Base-by-base conservation (phyloP, 371 early-diverging fungal genomes). In the Lichtheimia ramosa region DNA sequence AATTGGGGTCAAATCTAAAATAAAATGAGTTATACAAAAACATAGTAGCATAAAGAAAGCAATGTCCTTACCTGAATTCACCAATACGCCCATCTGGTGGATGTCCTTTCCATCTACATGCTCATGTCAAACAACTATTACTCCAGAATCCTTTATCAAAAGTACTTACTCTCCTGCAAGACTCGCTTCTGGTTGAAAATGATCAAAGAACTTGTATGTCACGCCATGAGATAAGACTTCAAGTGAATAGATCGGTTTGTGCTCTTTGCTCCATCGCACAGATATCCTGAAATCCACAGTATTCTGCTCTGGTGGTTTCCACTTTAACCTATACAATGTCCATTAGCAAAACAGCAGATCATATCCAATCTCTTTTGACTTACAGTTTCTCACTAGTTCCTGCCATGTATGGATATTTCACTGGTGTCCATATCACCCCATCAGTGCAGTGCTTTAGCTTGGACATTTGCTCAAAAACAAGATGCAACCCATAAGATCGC, bases 351-450 rank as follows among this genome's bases (percentile, higher is more conserved):
- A 34, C 34, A 8, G 6, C 34, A 34, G 2, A 8, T 2, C 5
- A 8, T 34, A 34, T 8, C 5, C 34, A 8, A 34, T 10, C 6
- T 34, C 34, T 10, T 34, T 27, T 8, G 3, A 55, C 77, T 68
- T 82, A 86, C 86, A 86, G 52, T 59, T 83, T 83, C 25, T 77
- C 77, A 54, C 79, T 83, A 4, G 84, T 84, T 18, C 93, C 94
- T 13, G 87, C 70, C 4, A 75, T 68, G 68, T 96, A 96, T 3
- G 90, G 85, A 34, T 83, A 85, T 54, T 81, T 82, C 2, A 83
- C 83, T 28, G 94, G 89, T 4, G 94, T 94, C 75, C 94, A 97
- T 48, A 97, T 90, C 40, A 97, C 75, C 0, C 97, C 96, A 62
- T 96, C 95, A 48, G 84, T 89, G 56, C 85, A 86, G 73, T 95